Conservation (phyloP, 2,329 filamentous ascomycete species). For the Fusarium dimerum region DNA sequence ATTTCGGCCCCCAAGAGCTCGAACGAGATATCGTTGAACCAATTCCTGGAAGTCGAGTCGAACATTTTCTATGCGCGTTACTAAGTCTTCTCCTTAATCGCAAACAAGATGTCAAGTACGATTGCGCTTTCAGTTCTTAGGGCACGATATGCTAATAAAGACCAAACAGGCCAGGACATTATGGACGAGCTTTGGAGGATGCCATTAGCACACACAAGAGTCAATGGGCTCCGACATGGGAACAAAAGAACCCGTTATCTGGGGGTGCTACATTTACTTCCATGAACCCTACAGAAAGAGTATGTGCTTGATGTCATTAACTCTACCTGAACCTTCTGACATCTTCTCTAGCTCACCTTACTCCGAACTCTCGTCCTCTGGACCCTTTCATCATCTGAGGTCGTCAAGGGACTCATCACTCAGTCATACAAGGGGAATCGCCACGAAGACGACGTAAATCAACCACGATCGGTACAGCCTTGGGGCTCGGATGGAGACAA, state of each 20-base stretch:
- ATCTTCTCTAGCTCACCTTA: slow-evolving; percentile 67
- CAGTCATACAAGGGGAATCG: slow-evolving; percentile 86
- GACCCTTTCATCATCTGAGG: slow-evolving; percentile 86
- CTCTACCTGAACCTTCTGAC: slow-evolving; percentile 9
- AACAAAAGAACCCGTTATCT: slow-evolving; percentile 77
- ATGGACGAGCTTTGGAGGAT: slow-evolving; percentile 90
- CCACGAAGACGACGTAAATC: slow-evolving; percentile 77
- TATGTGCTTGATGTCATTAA: slow-evolving; percentile 44
- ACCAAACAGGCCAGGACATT: slow-evolving; percentile 75
- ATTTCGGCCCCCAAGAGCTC: slow-evolving; percentile 94
- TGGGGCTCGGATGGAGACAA: slow-evolving; percentile 92
- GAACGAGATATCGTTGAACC: slow-evolving; percentile 81
- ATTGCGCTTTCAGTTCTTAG: slow-evolving; percentile 2
- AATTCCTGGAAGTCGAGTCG: slow-evolving; percentile 79
- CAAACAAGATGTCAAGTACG: slow-evolving; percentile 98
- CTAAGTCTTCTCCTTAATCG: slow-evolving; percentile 88
- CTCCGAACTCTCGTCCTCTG: slow-evolving; percentile 83
- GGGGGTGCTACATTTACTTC: slow-evolving; percentile 79
- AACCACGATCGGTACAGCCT: slow-evolving; percentile 84
- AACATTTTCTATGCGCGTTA: slow-evolving; percentile 86
- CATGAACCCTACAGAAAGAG: slow-evolving; percentile 80
- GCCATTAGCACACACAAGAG: slow-evolving; percentile 80
- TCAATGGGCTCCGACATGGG: slow-evolving; percentile 89
- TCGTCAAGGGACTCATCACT: slow-evolving; percentile 77
- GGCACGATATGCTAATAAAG: slow-evolving; percentile 13